phyloP scores from a whole-genome alignment of 805 yeast species.

The Sporopachydermia lactativora region DNA sequence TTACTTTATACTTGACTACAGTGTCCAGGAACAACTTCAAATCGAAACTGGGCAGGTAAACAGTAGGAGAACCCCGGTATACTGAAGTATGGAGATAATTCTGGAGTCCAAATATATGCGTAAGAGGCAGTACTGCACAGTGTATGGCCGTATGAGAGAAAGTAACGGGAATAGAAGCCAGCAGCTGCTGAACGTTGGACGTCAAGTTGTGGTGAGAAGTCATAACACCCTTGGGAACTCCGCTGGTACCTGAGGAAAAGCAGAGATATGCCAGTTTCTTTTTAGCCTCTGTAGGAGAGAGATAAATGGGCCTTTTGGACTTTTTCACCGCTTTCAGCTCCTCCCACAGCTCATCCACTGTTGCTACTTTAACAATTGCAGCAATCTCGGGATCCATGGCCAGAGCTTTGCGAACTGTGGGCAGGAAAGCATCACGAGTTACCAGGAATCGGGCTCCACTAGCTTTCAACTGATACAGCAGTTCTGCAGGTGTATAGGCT shows the following conservation, averaged over 20 bases:
- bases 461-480: constrained; percentile 15
- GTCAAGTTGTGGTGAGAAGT: constrained; percentile 41
- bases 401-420: constrained; percentile 7
- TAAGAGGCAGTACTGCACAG: constrained; percentile 21
- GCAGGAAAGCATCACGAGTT: constrained; percentile 5
- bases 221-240: constrained; percentile 69
- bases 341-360: not conserved
- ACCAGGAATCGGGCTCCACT: constrained; percentile 7
- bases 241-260: constrained; percentile 53
- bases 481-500: constrained; percentile 18
- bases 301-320: not conserved
- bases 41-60: constrained; percentile 20
- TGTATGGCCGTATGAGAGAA: constrained; percentile 16
- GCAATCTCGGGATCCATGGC: not conserved
- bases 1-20: constrained; percentile 19
- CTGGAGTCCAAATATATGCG: constrained; percentile 20
- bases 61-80: constrained; percentile 9
- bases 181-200: constrained; percentile 19
- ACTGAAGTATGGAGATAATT: constrained; percentile 15
- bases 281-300: not conserved
- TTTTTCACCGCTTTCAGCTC: not conserved
- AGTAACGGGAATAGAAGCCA: constrained; percentile 1
- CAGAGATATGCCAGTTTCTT: constrained; percentile 3
- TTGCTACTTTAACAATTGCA: not conserved
- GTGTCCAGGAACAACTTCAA: constrained; percentile 16